Conservation (phyloP, 768 basidiomycete species). For the Russula emetica region DNA sequence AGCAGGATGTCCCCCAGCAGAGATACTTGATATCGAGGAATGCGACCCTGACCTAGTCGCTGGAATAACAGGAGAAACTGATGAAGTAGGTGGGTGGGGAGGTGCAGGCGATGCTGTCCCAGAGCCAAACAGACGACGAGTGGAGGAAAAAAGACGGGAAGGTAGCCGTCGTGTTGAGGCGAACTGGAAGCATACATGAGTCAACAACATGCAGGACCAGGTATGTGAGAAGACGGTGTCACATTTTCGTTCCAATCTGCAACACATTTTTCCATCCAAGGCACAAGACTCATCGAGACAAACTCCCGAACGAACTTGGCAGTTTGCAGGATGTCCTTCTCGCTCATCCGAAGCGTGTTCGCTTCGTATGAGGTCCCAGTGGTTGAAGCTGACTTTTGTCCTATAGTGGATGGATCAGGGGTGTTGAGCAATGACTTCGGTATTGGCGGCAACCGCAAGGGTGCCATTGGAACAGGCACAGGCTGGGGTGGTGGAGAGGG, state of each 20-base stretch:
- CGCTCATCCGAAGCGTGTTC: conserved; percentile 49
- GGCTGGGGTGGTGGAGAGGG: conserved; percentile 62
- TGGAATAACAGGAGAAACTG: conserved; percentile 36
- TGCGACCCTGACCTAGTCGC: conserved; percentile 35
- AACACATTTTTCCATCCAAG: conserved; percentile 96
- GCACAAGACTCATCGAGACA: conserved; percentile 80
- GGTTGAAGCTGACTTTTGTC: conserved; percentile 29
- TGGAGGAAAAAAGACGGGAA: conserved; percentile 81
- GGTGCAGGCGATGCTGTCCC: conserved; percentile 39
- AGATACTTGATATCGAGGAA: conserved; percentile 32
- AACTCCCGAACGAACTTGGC: conserved; percentile 84
- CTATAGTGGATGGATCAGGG: conserved; percentile 24
- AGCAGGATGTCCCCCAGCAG: conserved; percentile 29
- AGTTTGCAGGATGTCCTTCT: conserved; percentile 70
- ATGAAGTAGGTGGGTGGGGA: conserved; percentile 39
- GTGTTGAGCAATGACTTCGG: conserved; percentile 31
- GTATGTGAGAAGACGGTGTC: conserved; percentile 27
- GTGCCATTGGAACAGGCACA: conserved; percentile 58
- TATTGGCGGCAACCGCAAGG: conserved; percentile 63
- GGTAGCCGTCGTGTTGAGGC: conserved; percentile 74
- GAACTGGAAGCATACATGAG: conserved; percentile 41
- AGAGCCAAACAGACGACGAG: conserved; percentile 76
- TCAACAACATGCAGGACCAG: not conserved
- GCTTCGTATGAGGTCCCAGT: conserved; percentile 29
- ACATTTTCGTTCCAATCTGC: conserved; percentile 91